These are phyloP conservation scores for Elsinoe ampelina DNA, from an alignment of 2,329 filamentous ascomycete species.

Conservation along the genomic window DNA sequence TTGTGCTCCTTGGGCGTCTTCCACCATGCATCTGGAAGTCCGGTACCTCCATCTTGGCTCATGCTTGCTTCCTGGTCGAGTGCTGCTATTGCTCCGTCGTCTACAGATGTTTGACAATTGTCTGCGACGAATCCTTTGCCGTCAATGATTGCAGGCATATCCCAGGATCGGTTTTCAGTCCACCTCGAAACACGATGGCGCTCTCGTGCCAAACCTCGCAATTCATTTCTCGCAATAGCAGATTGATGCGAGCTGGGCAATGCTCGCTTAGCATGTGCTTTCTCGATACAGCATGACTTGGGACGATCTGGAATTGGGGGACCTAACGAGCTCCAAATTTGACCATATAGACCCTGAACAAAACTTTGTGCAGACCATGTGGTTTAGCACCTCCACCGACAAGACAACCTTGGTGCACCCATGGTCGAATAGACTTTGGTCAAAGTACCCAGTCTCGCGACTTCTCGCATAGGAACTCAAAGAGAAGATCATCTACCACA, in stretches of 20 bases:
- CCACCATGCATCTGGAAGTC: slow-evolving; percentile 7
- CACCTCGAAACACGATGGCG: neutral
- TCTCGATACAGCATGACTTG: neutral
- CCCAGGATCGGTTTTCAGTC: neutral
- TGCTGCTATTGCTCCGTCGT: neutral
- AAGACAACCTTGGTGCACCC: neutral
- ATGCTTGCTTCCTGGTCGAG: neutral
- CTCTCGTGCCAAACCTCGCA: neutral
- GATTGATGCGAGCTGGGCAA: neutral
- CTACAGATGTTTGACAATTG: neutral
- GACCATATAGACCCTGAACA: neutral
- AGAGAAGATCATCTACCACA: neutral
- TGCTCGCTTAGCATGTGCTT: neutral
- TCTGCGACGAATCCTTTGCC: neutral
- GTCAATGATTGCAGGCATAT: neutral
- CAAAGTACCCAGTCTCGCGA: neutral
- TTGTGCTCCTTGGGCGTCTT: neutral
- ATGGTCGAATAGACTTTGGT: neutral
- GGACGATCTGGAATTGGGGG: neutral
- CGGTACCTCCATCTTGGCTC: neutral
- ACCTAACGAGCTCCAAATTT: neutral
- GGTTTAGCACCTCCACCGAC: neutral
- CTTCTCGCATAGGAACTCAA: neutral
- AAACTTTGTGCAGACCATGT: neutral
- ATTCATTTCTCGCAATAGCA: neutral